Evolutionary conservation across 2,329 filamentous ascomycete genomes (phyloP), one percentile per base, ranked within the genome.

Genomic region (Penicillium sp.): DNA sequence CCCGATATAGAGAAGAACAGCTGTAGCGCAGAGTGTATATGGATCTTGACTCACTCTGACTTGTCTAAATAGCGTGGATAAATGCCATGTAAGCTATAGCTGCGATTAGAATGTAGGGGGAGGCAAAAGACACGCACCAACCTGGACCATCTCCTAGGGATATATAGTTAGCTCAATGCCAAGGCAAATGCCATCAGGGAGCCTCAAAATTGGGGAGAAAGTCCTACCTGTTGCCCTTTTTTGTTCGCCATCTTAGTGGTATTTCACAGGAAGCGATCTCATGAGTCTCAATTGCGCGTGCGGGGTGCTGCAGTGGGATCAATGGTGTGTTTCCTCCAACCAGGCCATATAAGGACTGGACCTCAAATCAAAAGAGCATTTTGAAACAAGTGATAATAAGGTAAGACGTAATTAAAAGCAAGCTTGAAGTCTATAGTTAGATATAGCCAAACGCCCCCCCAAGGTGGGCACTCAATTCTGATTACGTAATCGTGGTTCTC

Each of bases 141-240:
- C 92, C 88, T 99, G 93, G 66, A 97, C 90, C 94, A 99, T 99
- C 83, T 99, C 94, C 91, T 97, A 51, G n/a, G 7, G 24, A 47
- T 50, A 47, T 51, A 44, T 47, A 27, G 52, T 66, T 34, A 64
- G 60, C 45, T 45, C 29, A 36, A 31, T 31, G 40, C 45, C 47
- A n/a, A 41, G 11, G 13, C 6, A 5, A n/a, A 36, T 36, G 11
- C n/a, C 34, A 36, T 36, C 34, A n/a, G 8, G 34, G n/a, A 14
- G 6, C 4, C 13, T 11, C 31, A 10, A 34, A 11, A 34, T 7
- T n/a, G 11, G 13, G n/a, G 13, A 14, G 14, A 11, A 32, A 45
- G 81, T 71, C 24, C 24, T 77, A 91, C 88, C 84, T 89, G 87
- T 70, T 87, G 84, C 61, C 83, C 80, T 79, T 90, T 91, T 56